Evolutionary conservation across 192 early-diverging fungal genomes (phyloP).

Genomic region (Thoreauomyces humboldtii): DNA sequence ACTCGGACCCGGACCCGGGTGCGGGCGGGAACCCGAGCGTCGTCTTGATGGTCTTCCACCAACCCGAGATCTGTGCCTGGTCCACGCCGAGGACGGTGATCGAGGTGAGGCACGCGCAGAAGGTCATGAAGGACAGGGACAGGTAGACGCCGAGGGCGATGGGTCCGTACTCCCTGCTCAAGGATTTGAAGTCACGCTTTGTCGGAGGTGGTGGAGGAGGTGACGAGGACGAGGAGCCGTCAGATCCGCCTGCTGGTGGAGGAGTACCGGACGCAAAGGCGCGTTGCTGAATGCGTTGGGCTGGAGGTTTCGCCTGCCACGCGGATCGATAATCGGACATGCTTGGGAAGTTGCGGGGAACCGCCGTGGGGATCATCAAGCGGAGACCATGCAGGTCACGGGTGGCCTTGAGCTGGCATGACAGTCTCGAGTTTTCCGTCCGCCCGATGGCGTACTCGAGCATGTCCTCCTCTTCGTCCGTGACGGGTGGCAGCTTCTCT

Average conservation of each 20-base stretch:
- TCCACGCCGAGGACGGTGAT: slow-evolving; percentile 47
- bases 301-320: slow-evolving; percentile 4
- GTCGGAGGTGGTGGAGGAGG: slow-evolving; percentile 20
- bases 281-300: background rate
- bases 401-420: slow-evolving; percentile 15
- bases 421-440: slow-evolving; percentile 7
- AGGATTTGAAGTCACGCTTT: slow-evolving; percentile 31
- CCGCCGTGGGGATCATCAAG: slow-evolving; percentile 9
- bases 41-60: slow-evolving; percentile 18
- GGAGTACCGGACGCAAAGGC: background rate
- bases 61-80: slow-evolving; percentile 21
- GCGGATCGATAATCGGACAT: slow-evolving; percentile 2
- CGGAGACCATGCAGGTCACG: slow-evolving; percentile 7
- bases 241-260: background rate
- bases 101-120: slow-evolving; percentile 35
- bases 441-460: slow-evolving; percentile 54
- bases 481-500: slow-evolving; percentile 35
- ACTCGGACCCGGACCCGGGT: background rate
- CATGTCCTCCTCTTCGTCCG: slow-evolving; percentile 62
- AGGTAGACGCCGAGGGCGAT: slow-evolving; percentile 43
- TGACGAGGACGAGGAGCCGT: background rate
- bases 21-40: slow-evolving; percentile 30
- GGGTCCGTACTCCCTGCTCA: slow-evolving; percentile 50
- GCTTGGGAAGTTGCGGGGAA: slow-evolving; percentile 14
- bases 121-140: slow-evolving; percentile 39